Percentiles rank a stretch among this genome's conserved stretches.
These are phyloP conservation scores for Solidago caesia DNA, from an alignment of 129 eudicot species.

Conservation along the genomic window DNA sequence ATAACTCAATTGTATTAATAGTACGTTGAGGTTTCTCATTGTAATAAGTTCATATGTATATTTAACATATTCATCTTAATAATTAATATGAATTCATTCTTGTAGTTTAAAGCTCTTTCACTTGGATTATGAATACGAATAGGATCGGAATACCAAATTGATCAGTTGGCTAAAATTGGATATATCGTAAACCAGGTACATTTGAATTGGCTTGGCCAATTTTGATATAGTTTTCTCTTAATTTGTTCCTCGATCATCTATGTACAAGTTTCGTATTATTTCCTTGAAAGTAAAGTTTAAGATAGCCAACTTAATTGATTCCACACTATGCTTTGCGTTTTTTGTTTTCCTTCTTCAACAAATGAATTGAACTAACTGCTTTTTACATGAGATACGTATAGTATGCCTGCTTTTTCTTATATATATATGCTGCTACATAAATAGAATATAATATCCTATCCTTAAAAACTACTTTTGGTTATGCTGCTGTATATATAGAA, in stretches of 20 bases:
- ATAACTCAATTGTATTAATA: conserved; percentile 5
- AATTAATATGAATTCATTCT: background rate
- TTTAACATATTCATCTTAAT: too few relatives aligned
- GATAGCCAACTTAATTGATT: background rate
- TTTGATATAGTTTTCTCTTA: background rate
- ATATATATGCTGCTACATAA: too few relatives aligned
- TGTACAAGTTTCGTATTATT: background rate
- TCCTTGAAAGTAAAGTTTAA: background rate
- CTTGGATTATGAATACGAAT: background rate
- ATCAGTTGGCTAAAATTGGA: too few relatives aligned
- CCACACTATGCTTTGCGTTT: background rate
- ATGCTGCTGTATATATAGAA: too few relatives aligned
- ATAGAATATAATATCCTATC: too few relatives aligned
- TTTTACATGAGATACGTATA: background rate
- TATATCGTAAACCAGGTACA: too few relatives aligned
- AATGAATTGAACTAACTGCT: background rate
- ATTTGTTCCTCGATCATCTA: background rate
- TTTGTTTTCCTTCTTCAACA: background rate
- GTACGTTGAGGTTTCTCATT: background rate
- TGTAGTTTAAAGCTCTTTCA: background rate
- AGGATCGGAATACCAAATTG: background rate
- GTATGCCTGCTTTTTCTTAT: too few relatives aligned
- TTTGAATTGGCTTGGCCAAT: too few relatives aligned
- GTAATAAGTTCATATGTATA: conserved; percentile 13
- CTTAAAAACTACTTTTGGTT: too few relatives aligned